phyloP scores from a whole-genome alignment of 176 grass and related monocot genomes.

The Cymbopogon citratus region DNA sequence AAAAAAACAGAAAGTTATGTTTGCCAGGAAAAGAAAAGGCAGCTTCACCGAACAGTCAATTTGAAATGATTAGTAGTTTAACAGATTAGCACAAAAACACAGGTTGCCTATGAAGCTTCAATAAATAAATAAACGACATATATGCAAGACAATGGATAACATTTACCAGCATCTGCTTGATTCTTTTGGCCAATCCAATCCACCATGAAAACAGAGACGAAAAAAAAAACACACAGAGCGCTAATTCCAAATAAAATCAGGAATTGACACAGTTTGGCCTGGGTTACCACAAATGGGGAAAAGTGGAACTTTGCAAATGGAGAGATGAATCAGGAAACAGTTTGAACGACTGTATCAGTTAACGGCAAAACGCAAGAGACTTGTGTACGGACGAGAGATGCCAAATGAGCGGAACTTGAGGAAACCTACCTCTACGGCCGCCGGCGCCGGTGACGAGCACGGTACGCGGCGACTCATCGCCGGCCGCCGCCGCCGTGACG shows the following conservation, averaged over 20 bases:
- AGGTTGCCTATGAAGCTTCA: neutral
- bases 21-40: neutral
- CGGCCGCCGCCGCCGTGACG: conserved; percentile 38
- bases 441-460: conserved; percentile 86
- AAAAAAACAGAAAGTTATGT: neutral
- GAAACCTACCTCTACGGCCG: conserved; percentile 76
- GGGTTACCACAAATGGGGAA: too few relatives aligned
- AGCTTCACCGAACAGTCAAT: neutral
- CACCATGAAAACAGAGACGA: conserved; percentile 35
- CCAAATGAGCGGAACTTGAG: too few relatives aligned
- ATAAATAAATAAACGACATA: conserved; percentile 9
- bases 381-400: neutral
- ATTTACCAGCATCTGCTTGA: conserved; percentile 76
- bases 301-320: too few relatives aligned
- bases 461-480: conserved; percentile 35
- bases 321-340: neutral
- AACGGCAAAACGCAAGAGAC: neutral
- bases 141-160: neutral
- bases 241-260: neutral
- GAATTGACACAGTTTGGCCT: neutral
- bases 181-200: conserved; percentile 99
- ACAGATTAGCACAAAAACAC: neutral
- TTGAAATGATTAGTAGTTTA: neutral
- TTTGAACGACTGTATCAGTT: neutral
- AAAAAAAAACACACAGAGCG: neutral